These are phyloP conservation scores for Gnetum montanum DNA, from an alignment of 75 land plant species.

Conservation along the genomic window DNA sequence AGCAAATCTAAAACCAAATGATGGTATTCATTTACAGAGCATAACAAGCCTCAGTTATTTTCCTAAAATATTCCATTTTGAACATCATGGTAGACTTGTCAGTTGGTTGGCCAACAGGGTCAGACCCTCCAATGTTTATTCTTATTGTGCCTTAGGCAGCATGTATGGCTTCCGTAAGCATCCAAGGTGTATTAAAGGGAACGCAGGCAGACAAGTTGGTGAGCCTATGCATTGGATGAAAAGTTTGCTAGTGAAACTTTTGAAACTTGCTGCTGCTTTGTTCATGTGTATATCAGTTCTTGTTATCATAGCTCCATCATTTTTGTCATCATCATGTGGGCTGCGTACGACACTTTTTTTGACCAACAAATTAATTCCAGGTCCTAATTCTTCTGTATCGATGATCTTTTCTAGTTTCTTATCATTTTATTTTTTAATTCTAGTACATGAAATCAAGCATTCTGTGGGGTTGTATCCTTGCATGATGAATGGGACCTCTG, in stretches of 20 bases:
- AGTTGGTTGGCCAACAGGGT: too few relatives aligned
- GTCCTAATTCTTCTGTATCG: conserved; percentile 9
- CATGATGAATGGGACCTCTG: too few relatives aligned
- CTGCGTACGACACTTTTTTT: conserved; percentile 5
- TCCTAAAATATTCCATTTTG: too few relatives aligned
- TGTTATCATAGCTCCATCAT: conserved; percentile 13
- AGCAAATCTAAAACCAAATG: too few relatives aligned
- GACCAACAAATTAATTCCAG: conserved; percentile 21
- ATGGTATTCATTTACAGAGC: too few relatives aligned
- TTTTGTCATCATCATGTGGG: conserved; percentile 13
- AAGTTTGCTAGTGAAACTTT: not conserved
- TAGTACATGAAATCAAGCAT: too few relatives aligned
- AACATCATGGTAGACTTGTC: too few relatives aligned
- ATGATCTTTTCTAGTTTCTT: not conserved
- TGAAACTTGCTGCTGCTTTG: not conserved
- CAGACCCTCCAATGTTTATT: too few relatives aligned
- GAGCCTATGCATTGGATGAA: not conserved
- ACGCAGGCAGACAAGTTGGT: not conserved
- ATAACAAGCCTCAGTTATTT: too few relatives aligned
- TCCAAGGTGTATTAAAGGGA: not conserved
- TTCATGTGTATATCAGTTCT: conserved; percentile 4
- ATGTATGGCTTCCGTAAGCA: not conserved
- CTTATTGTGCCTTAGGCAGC: too few relatives aligned
- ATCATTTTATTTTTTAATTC: too few relatives aligned
- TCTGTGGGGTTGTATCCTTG: not conserved